Conservation (phyloP, 176 grass and related monocot species). For the barley (Hordeum vulgare) region MorexV3_pseudomolecules_assembly NC_058520.1:138510178-138510677, state of each 20-base stretch:
- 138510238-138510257: slow-evolving; percentile 12
- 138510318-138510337: slow-evolving; percentile 45
- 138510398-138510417: background rate
- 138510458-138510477: slow-evolving; percentile 11
- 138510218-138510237: background rate
- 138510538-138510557: background rate
- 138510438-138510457: background rate
- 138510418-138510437: slow-evolving; percentile 21
- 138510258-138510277: background rate
- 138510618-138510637: no score
- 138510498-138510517: slow-evolving; percentile 35
- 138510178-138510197: background rate
- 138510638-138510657: no score
- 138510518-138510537: slow-evolving; percentile 3
- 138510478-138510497: background rate
- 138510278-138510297: background rate
- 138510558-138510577: no score
- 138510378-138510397: background rate
- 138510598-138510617: no score
- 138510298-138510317: background rate
- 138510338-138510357: background rate
- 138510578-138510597: no score
- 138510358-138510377: slow-evolving; percentile 36
- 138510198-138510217: background rate
- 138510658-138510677: no score